Percentiles rank a stretch among this genome's conserved stretches.
Evolutionary conservation across 176 grass and related monocot genomes (phyloP).

Genomic region (Zea mays): DNA sequence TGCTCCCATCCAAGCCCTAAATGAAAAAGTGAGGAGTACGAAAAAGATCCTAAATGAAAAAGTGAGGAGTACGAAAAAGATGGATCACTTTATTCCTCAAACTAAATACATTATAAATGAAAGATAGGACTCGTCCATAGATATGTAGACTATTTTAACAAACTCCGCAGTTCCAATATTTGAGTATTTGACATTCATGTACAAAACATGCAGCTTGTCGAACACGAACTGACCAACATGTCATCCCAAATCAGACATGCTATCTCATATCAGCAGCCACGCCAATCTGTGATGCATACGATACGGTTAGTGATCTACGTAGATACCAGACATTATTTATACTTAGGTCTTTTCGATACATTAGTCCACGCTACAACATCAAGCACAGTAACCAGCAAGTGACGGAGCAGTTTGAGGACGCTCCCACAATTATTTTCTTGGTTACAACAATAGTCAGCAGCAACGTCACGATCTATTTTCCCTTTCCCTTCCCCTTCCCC

Average conservation of each 20-base stretch:
- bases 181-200: neutral
- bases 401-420: neutral
- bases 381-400: slow-evolving; percentile 16
- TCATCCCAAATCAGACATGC: neutral
- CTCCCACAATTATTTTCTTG: slow-evolving; percentile 39
- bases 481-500: slow-evolving; percentile 83
- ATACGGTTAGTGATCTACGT: neutral
- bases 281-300: neutral
- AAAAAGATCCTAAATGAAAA: too few species aligned
- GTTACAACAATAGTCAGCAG: slow-evolving; percentile 38
- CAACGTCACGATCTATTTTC: slow-evolving; percentile 40
- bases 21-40: too few species aligned
- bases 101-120: too few species aligned
- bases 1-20: too few species aligned
- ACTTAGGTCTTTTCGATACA: neutral
- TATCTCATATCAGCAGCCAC: neutral
- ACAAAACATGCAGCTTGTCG: neutral
- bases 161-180: neutral
- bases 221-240: neutral
- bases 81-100: too few species aligned
- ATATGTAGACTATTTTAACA: neutral
- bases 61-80: too few species aligned
- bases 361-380: neutral
- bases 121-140: neutral
- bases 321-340: neutral